Base-by-base conservation (phyloP, 805 yeast genomes). In the Starmerella cellae region DNA sequence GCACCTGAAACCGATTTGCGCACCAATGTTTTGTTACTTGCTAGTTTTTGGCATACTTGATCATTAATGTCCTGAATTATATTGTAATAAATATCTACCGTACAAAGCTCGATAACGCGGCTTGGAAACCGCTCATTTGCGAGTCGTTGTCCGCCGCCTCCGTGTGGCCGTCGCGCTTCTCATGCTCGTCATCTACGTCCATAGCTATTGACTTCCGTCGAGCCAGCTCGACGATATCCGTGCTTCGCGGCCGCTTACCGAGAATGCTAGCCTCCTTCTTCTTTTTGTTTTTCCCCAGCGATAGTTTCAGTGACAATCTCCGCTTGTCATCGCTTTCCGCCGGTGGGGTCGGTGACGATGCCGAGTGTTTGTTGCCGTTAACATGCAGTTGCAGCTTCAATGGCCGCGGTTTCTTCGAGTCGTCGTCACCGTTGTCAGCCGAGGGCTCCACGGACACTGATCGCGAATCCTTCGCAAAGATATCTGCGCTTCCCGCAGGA, bases 231-330 rank as follows among this genome's bases (percentile, higher is more conserved):
- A 34, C 37, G 17, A 34, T 23, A 30, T 17, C 38, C 29, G 16
- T 17, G 19, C 31, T 16, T 16, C 19, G 35, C 21, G 58, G 58
- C 17, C 58, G 50, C 36, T 48, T 50, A 30, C 53, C 53, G 4
- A 42, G 37, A 14, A 45, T 17, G 16, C 31, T 27, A 17, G 36
- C 41, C 35, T 42, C 39, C 30, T 39, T 28, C 33, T 34, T 31
- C 17, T 39, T 41, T 26, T 48, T 43, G 18, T 42, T 38, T 20
- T 50, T 46, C 20, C 41, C 44, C 19, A 48, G 38, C 21, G 51
- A 41, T 26, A 53, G 49, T 29, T 48, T 49, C 36, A 52, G 52
- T 21, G 50, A 42, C 24, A 46, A 40, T 16, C 38, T 30, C 13
- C 33, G 28, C 4, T 18, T 10, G 18, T 23, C 38, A 20, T 10